These are phyloP conservation scores for Oryza meyeriana DNA, from an alignment of 176 grass and related monocot species.

Conservation along the genomic window DNA sequence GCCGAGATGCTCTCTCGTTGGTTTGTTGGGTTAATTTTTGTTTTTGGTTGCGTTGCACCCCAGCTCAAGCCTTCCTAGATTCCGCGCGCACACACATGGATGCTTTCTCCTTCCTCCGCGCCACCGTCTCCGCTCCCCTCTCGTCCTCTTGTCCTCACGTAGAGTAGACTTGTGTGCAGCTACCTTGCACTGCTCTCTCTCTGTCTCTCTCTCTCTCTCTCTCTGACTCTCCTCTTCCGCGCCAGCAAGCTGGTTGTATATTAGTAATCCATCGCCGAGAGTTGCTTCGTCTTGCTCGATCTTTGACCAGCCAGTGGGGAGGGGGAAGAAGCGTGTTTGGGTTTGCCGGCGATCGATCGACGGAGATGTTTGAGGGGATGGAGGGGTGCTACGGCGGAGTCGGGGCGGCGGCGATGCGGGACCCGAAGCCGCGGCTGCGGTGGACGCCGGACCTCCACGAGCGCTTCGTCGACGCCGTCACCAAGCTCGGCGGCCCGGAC, in stretches of 20 bases:
- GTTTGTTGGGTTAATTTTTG: background rate
- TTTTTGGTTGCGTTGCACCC: slow-evolving; percentile 23
- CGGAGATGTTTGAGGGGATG: slow-evolving; percentile 31
- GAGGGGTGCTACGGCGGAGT: slow-evolving; percentile 15
- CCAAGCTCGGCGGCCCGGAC: slow-evolving; percentile 85
- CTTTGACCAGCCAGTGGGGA: background rate
- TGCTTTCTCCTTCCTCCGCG: slow-evolving; percentile 14
- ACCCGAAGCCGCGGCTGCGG: slow-evolving; percentile 70
- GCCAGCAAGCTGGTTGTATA: background rate
- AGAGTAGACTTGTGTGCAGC: background rate
- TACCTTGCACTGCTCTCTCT: background rate
- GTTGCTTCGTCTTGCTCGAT: background rate
- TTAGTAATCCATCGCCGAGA: background rate
- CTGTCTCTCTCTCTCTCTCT: background rate
- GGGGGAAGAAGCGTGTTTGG: background rate
- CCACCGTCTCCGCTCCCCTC: slow-evolving; percentile 23
- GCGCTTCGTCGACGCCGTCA: slow-evolving; percentile 83
- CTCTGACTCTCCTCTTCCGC: background rate
- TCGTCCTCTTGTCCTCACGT: slow-evolving; percentile 28
- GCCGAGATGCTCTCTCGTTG: slow-evolving; percentile 8
- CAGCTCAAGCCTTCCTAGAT: slow-evolving; percentile 43
- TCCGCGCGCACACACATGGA: slow-evolving; percentile 34
- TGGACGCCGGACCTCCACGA: slow-evolving; percentile 95
- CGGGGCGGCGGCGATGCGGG: slow-evolving; percentile 24
- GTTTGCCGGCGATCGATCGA: background rate